phyloP scores from a whole-genome alignment of 345 rosid species.

The Hypericum androsaemum region DNA sequence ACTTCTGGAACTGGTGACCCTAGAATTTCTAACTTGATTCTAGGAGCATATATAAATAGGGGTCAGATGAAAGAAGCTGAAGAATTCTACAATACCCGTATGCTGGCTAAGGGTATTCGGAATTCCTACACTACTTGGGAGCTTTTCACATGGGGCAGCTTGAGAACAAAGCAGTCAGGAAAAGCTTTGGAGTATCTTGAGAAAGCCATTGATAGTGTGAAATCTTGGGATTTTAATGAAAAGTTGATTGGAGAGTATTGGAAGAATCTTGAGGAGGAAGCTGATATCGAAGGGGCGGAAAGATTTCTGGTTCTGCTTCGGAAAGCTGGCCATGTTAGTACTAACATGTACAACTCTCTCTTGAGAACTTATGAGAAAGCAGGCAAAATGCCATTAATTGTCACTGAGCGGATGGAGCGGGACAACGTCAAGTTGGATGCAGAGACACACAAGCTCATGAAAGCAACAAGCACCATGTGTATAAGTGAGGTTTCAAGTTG shows the following conservation, averaged over 20 bases:
- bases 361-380: conserved; percentile 65
- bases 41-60: conserved; percentile 55
- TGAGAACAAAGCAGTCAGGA: conserved; percentile 38
- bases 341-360: conserved; percentile 56
- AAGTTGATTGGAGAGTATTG: conserved; percentile 36
- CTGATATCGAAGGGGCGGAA: conserved; percentile 57
- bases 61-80: conserved; percentile 45
- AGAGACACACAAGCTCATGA: conserved; percentile 54
- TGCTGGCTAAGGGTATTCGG: conserved; percentile 39
- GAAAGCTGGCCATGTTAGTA: conserved; percentile 53
- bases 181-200: conserved; percentile 49
- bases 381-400: conserved; percentile 65
- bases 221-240: conserved; percentile 55
- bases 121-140: conserved; percentile 83
- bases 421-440: conserved; percentile 49
- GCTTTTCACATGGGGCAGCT: conserved; percentile 61
- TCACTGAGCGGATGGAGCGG: conserved; percentile 67
- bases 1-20: conserved; percentile 47
- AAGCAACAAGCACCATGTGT: conserved; percentile 51
- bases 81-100: conserved; percentile 29
- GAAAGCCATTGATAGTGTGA: conserved; percentile 59
- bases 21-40: conserved; percentile 59
- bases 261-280: conserved; percentile 47
- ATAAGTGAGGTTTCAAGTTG: conserved; percentile 45
- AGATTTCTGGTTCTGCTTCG: conserved; percentile 45